Base-by-base conservation (phyloP, 495 filamentous ascomycete genomes). In the Xylaria sp. region DNA sequence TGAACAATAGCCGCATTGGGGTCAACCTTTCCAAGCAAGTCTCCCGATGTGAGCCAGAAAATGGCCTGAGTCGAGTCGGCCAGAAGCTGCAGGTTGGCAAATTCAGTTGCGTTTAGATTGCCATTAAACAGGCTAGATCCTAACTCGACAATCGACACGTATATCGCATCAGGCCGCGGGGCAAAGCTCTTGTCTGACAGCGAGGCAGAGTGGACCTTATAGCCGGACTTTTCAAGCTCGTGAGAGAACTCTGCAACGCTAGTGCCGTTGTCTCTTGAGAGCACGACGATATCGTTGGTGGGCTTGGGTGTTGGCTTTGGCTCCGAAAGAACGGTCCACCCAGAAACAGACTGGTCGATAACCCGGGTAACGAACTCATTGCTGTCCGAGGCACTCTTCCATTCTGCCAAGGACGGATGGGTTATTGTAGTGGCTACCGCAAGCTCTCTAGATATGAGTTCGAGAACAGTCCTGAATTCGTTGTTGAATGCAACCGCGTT, bases 101-200 rank as follows among this genome's bases (percentile, higher is more conserved):
- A 59, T 31, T 59, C 55, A 14, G 55, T 59, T 31, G 55, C 55
- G 31, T 37, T 59, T 21, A 59, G 31, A 17, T 59, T 59, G 17
- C 55, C 55, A n/a, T 59, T 59, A 31, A 59, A 59, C 17, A 59
- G n/a, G 55, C 55, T 59, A n/a, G 55, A 31, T 6, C 55, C 55
- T 14, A 59, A 15, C 55, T 59, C 55, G 55, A 59, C 55, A 37
- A 59, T 37, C 31, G 55, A 59, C 17, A 59, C 55, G 31, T 59
- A 59, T 1, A 59, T 59, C 15, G 55, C 31, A n/a, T 59, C 31
- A 5, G 31, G 6, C 26, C 8, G 17, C 55, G 55, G 55, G 21
- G 55, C 5, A 31, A 59, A 59, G 12, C 17, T 59, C 15, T 59
- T 17, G 15, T 59, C 55, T n/a, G 55, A 59, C 14, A 59, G 15